Conservation (phyloP, 2,329 filamentous ascomycete genomes). For the Emericellopsis atlantica region DNA sequence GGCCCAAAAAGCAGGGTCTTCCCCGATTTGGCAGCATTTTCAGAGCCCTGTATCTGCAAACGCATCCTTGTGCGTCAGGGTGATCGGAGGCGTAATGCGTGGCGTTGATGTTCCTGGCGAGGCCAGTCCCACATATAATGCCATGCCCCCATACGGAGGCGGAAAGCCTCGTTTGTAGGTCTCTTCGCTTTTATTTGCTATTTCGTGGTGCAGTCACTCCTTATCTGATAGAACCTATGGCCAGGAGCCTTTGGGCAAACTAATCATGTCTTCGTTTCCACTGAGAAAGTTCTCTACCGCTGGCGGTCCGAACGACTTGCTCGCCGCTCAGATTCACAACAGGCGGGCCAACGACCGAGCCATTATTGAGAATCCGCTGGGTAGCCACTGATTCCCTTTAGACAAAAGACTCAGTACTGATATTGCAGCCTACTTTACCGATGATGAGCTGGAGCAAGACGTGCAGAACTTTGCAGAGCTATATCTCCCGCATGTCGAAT, state of each 20-base stretch:
- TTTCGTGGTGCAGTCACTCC: too few species aligned
- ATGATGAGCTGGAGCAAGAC: slow-evolving; percentile 22
- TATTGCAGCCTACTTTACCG: slow-evolving; percentile 20
- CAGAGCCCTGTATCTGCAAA: too few species aligned
- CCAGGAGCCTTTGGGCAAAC: not conserved
- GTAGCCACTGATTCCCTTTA: slow-evolving; percentile 5
- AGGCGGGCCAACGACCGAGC: slow-evolving; percentile 18
- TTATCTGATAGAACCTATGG: not conserved
- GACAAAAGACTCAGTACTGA: not conserved
- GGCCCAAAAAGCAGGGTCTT: too few species aligned
- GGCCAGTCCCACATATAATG: too few species aligned
- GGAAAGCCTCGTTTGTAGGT: too few species aligned
- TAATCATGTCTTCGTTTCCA: not conserved
- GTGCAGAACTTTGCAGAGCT: slow-evolving; percentile 16
- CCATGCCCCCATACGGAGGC: too few species aligned
- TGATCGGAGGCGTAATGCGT: too few species aligned
- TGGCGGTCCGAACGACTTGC: not conserved
- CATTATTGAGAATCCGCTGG: slow-evolving; percentile 23
- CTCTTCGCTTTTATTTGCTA: too few species aligned
- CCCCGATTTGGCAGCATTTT: too few species aligned
- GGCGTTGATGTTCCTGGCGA: too few species aligned
- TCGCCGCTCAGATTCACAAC: slow-evolving; percentile 10
- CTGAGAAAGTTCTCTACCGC: not conserved
- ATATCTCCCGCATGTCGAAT: slow-evolving; percentile 15
- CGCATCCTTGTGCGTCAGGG: too few species aligned